These are phyloP conservation scores for Auricularia sp. DNA, from an alignment of 768 basidiomycete genomes.

Conservation along the genomic window DNA sequence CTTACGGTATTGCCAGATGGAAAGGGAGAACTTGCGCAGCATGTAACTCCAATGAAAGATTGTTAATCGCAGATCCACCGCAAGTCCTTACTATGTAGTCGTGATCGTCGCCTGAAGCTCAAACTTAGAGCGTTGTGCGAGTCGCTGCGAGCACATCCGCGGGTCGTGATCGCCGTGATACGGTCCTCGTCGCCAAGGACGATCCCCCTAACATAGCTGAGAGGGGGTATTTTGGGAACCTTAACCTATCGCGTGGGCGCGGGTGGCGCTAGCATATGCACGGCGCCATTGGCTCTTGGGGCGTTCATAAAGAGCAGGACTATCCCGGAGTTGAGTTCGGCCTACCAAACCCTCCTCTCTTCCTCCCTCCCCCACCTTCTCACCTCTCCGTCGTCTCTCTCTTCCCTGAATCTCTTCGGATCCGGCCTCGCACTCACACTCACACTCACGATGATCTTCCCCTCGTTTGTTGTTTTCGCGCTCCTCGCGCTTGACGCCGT, in stretches of 20 bases:
- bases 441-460: background rate
- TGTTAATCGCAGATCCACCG: too few relatives aligned
- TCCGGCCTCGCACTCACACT: background rate
- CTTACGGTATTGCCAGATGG: too few relatives aligned
- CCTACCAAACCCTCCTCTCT: background rate
- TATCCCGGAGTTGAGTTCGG: background rate
- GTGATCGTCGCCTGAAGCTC: too few relatives aligned
- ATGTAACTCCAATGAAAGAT: too few relatives aligned
- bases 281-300: background rate
- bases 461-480: background rate
- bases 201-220: background rate
- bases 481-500: background rate
- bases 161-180: too few relatives aligned
- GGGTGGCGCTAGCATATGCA: background rate
- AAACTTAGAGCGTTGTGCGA: too few relatives aligned
- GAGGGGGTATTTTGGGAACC: background rate
- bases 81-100: too few relatives aligned
- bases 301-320: background rate
- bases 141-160: too few relatives aligned
- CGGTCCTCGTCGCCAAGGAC: too few relatives aligned
- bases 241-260: background rate
- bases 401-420: background rate
- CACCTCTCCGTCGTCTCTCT: background rate
- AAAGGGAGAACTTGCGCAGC: too few relatives aligned
- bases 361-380: background rate